These are phyloP conservation scores for Canavalia gladiata DNA, from an alignment of 306 rosid genomes.

Conservation along the genomic window DNA sequence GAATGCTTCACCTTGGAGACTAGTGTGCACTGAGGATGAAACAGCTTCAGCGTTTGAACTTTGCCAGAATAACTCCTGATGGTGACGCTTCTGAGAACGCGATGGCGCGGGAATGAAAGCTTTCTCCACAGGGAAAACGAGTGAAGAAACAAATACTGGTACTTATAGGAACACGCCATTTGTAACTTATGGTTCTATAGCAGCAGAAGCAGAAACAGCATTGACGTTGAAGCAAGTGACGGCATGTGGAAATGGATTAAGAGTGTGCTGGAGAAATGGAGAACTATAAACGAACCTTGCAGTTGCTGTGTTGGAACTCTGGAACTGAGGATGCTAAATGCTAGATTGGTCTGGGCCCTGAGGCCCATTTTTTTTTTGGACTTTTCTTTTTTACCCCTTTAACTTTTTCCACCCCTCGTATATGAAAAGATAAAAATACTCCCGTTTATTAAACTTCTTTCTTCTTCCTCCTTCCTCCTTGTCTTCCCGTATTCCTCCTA, in stretches of 20 bases:
- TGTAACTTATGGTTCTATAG: neutral
- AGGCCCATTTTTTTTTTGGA: neutral
- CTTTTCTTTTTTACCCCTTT: no score
- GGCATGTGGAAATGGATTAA: neutral
- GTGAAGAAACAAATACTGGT: slow-evolving; percentile 47
- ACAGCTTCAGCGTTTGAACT: slow-evolving; percentile 37
- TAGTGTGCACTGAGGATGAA: slow-evolving; percentile 42
- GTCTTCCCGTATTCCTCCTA: no score
- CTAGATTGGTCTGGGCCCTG: neutral
- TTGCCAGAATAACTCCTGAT: slow-evolving; percentile 19
- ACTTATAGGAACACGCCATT: slow-evolving; percentile 60
- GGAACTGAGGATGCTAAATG: neutral
- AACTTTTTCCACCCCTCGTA: no score
- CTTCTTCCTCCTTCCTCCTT: no score
- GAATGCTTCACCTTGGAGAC: slow-evolving; percentile 50
- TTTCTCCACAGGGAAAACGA: slow-evolving; percentile 51
- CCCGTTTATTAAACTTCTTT: no score
- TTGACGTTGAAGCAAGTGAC: slow-evolving; percentile 13
- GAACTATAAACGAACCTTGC: neutral
- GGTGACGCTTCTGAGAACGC: slow-evolving; percentile 32
- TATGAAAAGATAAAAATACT: no score
- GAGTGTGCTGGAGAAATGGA: neutral
- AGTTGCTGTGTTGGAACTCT: neutral
- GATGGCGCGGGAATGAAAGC: slow-evolving; percentile 38
- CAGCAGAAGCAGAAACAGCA: slow-evolving; percentile 5